phyloP scores from a whole-genome alignment of 331 rosid species.

The Quercus phellos region DNA sequence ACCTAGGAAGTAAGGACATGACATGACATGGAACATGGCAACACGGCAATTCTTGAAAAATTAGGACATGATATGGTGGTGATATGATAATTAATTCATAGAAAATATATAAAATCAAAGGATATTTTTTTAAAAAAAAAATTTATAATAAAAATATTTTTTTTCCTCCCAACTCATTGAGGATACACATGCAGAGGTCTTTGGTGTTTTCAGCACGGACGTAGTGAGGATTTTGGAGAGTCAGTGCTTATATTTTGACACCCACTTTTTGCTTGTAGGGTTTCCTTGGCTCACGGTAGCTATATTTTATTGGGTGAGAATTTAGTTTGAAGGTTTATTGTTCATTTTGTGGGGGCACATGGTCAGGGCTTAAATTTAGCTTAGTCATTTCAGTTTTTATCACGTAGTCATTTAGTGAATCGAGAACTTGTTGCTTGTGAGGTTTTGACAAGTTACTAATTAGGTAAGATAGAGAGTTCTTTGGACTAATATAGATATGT shows the following conservation, averaged over 20 bases:
- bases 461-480: neutral
- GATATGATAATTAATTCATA: too few species aligned
- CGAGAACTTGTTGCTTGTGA: neutral
- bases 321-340: neutral
- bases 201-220: too few species aligned
- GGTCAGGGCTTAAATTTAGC: neutral
- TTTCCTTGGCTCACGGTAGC: neutral
- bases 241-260: neutral
- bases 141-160: too few species aligned
- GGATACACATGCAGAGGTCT: too few species aligned
- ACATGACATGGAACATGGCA: too few species aligned
- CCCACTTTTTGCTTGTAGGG: neutral
- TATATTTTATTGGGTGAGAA: neutral
- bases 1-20: too few species aligned
- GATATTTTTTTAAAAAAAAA: too few species aligned
- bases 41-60: too few species aligned
- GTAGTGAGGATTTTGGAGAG: too few species aligned
- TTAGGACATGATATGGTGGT: too few species aligned
- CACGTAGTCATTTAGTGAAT: neutral
- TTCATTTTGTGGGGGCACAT: neutral
- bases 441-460: neutral
- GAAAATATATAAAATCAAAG: too few species aligned
- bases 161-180: too few species aligned
- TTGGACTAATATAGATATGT: neutral
- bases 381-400: neutral